Evolutionary conservation across 2,329 filamentous ascomycete genomes (phyloP), one percentile per base, ranked within the genome.

Genomic region (Arthrinium puccinioides): DNA sequence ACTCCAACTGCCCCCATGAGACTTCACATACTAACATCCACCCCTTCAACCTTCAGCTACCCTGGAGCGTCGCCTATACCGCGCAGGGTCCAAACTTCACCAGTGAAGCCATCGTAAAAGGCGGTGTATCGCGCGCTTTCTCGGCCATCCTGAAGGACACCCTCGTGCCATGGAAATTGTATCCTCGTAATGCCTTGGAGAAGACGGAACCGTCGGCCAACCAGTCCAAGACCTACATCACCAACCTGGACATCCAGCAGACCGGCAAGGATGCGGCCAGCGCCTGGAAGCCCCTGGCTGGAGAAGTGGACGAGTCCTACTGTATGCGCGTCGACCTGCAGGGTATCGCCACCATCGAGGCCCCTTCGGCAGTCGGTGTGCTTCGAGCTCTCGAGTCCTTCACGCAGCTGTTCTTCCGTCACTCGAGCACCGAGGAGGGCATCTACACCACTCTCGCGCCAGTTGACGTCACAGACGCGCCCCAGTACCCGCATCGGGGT

Each of bases 121-220:
- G 63, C 19, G 78, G 66, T 21, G 62, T 82, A 15, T 67, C 69
- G n/a, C 72, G 82, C 32, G 70, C 82, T 9, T 64, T 80, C 45
- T 59, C 70, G 18, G 74, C 71, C 40, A 76, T 90, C 39, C 84
- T 88, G 59, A 61, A 73, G 19, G 65, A 81, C 41, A 78, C 75
- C 48, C 79, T 89, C 44, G 73, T 87, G 13, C 86, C 87, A 0
- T 92, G 85, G 85, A 87, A 82, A 62, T 74, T 92, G 38, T 72
- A 83, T 44, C 69, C 74, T 18, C 74, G 82, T 23, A 70, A 79
- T 47, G 42, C 57, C 35, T 57, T 70, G 21, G 70, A 73, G 38
- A 52, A 74, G 27, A 83, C 77, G 45, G 84, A 90, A 58, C 85
- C 87, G 1, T 56, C 60, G 8, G 55, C 64, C 7, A 50, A 56